Percentiles rank a stretch among this genome's conserved stretches.
phyloP scores from a whole-genome alignment of 2,329 filamentous ascomycete species.

The Aspergillus uvarum region DNA sequence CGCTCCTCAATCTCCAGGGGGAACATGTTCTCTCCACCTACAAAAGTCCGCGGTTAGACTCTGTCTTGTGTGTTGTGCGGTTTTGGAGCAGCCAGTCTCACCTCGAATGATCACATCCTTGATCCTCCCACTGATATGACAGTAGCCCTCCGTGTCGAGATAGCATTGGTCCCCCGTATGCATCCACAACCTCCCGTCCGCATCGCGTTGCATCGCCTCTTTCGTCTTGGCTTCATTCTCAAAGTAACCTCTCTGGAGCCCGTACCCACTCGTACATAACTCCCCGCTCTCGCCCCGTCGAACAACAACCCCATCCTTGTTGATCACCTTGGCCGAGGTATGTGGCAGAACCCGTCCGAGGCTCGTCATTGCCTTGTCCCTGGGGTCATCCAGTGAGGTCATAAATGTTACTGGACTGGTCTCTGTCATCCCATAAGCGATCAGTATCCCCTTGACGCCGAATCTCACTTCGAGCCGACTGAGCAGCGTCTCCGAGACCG shows the following conservation, averaged over 20 bases:
- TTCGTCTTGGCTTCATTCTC: conserved; percentile 46
- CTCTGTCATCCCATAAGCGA: conserved; percentile 13
- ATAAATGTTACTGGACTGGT: not conserved
- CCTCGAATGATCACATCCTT: conserved; percentile 74
- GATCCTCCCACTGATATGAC: conserved; percentile 67
- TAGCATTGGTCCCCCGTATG: conserved; percentile 57
- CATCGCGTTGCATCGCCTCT: conserved; percentile 65
- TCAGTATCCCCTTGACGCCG: not conserved
- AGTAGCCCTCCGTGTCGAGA: conserved; percentile 58
- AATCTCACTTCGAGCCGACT: not conserved
- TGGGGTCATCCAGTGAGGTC: not conserved
- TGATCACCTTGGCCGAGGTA: conserved; percentile 71
- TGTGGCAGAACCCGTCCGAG: conserved; percentile 59
- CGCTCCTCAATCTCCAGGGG: conserved; percentile 70
- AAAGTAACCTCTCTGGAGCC: conserved; percentile 54
- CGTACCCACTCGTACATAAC: conserved; percentile 70
- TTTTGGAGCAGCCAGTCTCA: conserved; percentile 6
- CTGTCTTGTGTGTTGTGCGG: too few species aligned
- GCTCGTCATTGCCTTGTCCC: not conserved
- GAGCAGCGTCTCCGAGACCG: conserved; percentile 3
- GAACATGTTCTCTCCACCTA: conserved; percentile 60
- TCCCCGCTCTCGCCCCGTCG: conserved; percentile 67
- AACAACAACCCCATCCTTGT: conserved; percentile 59
- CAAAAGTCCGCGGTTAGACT: too few species aligned
- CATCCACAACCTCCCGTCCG: conserved; percentile 55